Evolutionary conservation across 345 rosid species (phyloP).

Genomic region (Rhodamnia rubescens): DNA sequence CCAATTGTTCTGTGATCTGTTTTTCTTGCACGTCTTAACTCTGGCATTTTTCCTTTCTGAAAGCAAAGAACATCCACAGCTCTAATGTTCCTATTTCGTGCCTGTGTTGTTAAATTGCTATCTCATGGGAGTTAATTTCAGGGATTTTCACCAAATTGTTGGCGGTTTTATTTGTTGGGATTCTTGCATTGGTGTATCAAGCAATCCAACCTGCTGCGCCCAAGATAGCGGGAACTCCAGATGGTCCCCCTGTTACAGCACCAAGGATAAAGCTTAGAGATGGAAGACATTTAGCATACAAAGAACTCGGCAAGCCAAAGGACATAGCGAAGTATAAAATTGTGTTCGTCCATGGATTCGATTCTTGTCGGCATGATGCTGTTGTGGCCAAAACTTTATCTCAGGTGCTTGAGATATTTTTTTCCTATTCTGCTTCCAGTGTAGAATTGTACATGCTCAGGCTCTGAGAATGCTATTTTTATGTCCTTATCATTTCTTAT

Average conservation of each 20-base stretch:
- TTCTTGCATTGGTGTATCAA: conserved; percentile 30
- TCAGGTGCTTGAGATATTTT: not conserved
- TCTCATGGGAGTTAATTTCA: conserved; percentile 3
- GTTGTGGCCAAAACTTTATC: not conserved
- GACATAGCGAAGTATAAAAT: conserved; percentile 33
- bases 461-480: not conserved
- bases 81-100: not conserved
- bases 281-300: conserved; percentile 56
- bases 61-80: not conserved
- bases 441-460: not conserved
- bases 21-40: not conserved
- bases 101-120: not conserved
- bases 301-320: conserved; percentile 43
- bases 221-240: conserved; percentile 28
- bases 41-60: not conserved
- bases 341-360: conserved; percentile 37
- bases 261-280: conserved; percentile 49
- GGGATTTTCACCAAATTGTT: conserved; percentile 24
- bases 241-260: conserved; percentile 38
- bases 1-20: not conserved
- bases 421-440: not conserved
- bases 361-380: conserved; percentile 32
- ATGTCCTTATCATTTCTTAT: not conserved
- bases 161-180: conserved; percentile 21
- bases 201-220: conserved; percentile 42